Evolutionary conservation across 2,329 filamentous ascomycete genomes (phyloP), one percentile per base, ranked within the genome.

Genomic region (Monilinia polystroma): DNA sequence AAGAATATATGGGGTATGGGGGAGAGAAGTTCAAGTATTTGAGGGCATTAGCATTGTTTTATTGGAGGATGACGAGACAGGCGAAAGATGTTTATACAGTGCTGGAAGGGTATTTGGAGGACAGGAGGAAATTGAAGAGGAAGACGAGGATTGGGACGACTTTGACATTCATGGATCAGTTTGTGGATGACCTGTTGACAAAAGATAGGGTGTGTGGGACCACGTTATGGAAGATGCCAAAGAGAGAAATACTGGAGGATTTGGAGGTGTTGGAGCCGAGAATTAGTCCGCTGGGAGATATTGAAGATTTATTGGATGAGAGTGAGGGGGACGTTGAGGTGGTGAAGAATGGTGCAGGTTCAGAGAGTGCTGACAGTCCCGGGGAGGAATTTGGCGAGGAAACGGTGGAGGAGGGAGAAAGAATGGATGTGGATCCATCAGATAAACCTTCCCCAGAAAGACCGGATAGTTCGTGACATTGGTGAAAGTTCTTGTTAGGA

Each of bases 161-260:
- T 16, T 77, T 99, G 72, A 95, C 92, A 3, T 90, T 86, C 74
- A 83, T 99, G 79, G 95, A 99, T 78, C 89, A 94, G 73, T 98
- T 99, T 77, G 87, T 98, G 66, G 95, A 99, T 77, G 93, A 97
- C 69, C 79, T 99, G 71, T 81, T 99, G 70, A 90, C 86, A 0
- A 96, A 96, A 79, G 92, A 96, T 67, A 85, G 95, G 63, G 89
- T 97, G 0, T 98, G 94, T 76, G 94, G 89, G 49, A 98, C 95
- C 3, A 96, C 89, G 75, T 76, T 99, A 72, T 96, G 92, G 88
- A 96, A 97, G 80, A 85, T 99, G 83, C 91, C 93, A 4, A 87
- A 87, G 68, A 83, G 95, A 72, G 87, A 90, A 71, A 84, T 91
- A 63, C 77, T 99, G 70, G 95, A 99, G 80, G 95, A 99, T 77